Percentiles rank a stretch among this genome's conserved stretches.
Evolutionary conservation across 139 green algal genomes (phyloP).

Genomic region (Pleodorina starrii): DNA sequence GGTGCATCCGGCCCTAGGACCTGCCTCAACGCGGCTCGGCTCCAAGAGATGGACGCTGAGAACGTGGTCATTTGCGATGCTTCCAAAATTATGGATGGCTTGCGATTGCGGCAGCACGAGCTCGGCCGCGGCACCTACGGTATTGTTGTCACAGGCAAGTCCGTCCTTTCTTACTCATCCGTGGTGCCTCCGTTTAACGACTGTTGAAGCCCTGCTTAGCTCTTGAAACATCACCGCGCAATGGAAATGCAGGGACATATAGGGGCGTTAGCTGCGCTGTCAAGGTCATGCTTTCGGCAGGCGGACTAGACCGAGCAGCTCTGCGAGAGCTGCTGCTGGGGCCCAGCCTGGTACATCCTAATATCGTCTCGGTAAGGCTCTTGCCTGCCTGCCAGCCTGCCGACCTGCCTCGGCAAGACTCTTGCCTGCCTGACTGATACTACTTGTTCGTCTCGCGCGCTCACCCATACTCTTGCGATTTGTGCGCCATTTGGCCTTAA

Average conservation of each 20-base stretch:
- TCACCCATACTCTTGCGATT: no score
- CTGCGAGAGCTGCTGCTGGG: constrained; percentile 20
- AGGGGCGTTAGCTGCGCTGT: neutral
- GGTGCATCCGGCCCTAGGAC: neutral
- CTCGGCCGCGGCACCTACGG: constrained; percentile 31
- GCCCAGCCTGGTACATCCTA: constrained; percentile 30
- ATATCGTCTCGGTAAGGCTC: neutral
- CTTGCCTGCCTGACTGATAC: no score
- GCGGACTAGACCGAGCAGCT: neutral
- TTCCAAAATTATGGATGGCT: neutral
- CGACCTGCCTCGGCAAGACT: no score
- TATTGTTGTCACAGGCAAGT: constrained; percentile 9
- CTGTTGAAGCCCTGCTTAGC: neutral
- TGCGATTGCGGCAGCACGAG: neutral
- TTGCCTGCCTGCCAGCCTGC: neutral
- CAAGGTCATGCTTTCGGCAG: constrained; percentile 16
- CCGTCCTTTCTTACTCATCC: neutral
- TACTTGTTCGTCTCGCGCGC: no score
- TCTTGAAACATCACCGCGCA: no score
- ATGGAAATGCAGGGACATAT: neutral
- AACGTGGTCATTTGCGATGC: constrained; percentile 1
- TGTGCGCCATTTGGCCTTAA: no score
- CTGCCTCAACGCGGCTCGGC: neutral
- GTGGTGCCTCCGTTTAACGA: no score
- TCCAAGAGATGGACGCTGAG: constrained; percentile 3